Percentiles rank a stretch among this genome's conserved stretches.
Evolutionary conservation across 768 basidiomycete genomes (phyloP).

Genomic region (Filobasidium floriforme): DNA sequence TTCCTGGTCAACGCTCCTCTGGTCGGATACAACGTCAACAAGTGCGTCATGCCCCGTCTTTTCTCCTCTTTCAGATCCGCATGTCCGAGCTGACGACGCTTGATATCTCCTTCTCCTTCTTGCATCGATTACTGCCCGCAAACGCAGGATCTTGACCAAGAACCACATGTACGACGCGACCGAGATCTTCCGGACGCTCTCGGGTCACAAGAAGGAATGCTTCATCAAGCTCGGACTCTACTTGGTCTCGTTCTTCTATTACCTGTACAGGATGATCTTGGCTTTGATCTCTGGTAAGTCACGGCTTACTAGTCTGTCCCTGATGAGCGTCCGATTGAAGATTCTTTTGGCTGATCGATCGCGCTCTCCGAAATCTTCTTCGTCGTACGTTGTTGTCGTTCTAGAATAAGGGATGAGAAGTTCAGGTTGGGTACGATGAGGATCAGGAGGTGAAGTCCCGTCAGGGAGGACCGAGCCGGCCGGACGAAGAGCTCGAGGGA

Average conservation of each 20-base stretch:
- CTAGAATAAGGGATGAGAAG: slow-evolving; percentile 10
- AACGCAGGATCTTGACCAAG: slow-evolving; percentile 71
- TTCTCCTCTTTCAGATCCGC: not conserved
- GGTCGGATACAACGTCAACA: slow-evolving; percentile 83
- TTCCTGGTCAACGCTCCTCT: slow-evolving; percentile 83
- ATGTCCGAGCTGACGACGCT: not conserved
- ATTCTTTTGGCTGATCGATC: not conserved
- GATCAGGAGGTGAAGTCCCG: too few relatives aligned
- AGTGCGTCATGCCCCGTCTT: slow-evolving; percentile 53
- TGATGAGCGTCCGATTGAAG: too few relatives aligned
- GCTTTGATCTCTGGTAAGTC: slow-evolving; percentile 23
- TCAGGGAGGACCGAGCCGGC: not conserved
- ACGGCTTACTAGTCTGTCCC: too few relatives aligned
- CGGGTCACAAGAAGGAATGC: slow-evolving; percentile 89
- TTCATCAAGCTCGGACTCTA: slow-evolving; percentile 76
- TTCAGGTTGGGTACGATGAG: not conserved
- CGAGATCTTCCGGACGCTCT: slow-evolving; percentile 92
- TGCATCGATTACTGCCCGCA: not conserved
- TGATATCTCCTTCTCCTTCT: not conserved
- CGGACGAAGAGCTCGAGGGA: not conserved
- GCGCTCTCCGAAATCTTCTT: not conserved
- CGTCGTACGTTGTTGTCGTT: not conserved
- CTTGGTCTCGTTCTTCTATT: slow-evolving; percentile 57
- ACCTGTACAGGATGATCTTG: slow-evolving; percentile 53
- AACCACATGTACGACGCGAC: slow-evolving; percentile 99